Base-by-base conservation (phyloP, 1,284 basidiomycete genomes). In the Baeospora myosura region DNA sequence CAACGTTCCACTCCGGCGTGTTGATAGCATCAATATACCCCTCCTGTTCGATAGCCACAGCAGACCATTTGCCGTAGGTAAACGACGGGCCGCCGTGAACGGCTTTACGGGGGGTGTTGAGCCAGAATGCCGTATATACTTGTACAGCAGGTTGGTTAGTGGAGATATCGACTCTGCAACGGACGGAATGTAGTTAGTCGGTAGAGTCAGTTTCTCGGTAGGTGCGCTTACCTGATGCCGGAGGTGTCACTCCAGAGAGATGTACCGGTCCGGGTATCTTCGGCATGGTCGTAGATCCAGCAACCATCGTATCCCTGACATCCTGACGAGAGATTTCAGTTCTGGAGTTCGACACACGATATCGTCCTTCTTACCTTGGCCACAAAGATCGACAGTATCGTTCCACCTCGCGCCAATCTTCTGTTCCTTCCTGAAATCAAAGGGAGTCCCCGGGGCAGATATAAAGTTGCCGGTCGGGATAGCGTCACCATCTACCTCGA, bases 11-110 rank as follows among this genome's bases (percentile, higher is more conserved):
- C 47, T 74, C 68, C 0, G 71, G 73, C 4, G 71, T 71, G 45
- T 77, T 74, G 43, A 77, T 73, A 4, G 70, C 74, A 49, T 68
- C 75, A 25, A 77, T 62, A 45, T 70, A 70, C 1, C 75, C 73
- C 52, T 77, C 64, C 52, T 73, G 73, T 52, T 78, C 76, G 42
- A 78, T 69, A 0, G 74, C 76, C 14, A 78, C 64, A 1, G 71
- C 74, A 18, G 66, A 62, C 54, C 63, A 68, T 20, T 57, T 61
- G 3, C 62, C 59, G 53, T 77, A 76, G 20, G 57, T 64, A 5
- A 62, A 51, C 5, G 52, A 50, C 2, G 69, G 69, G 0, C 73
- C 73, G 4, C 73, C 74, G 45, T 78, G 76, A 16, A 8, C 64
- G 0, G 37, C 52, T 52, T 79, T 79, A 2, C 74, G 65, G 10